Evolutionary conservation across 305 asterid species (phyloP).

Genomic region (Plantago lanceolata): DNA sequence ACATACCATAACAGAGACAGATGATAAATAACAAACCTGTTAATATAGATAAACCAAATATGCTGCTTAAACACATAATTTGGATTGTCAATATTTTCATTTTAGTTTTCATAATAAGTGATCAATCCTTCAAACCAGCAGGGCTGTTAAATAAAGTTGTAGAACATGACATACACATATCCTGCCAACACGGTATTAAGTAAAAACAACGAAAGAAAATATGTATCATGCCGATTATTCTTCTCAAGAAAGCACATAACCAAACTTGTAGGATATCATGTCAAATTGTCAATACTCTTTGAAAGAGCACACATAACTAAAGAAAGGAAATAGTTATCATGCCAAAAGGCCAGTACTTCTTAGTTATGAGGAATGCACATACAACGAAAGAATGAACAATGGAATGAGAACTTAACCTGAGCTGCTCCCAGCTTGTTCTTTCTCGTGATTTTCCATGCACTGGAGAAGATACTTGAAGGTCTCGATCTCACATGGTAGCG

Average conservation of each 20-base stretch:
- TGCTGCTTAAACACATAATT: not conserved
- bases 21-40: not conserved
- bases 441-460: constrained; percentile 38
- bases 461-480: constrained; percentile 54
- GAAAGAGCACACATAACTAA: too few species aligned
- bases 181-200: not conserved
- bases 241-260: too few species aligned
- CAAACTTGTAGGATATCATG: not conserved
- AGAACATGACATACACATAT: not conserved
- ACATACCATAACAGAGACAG: not conserved
- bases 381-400: not conserved
- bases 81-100: not conserved
- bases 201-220: too few species aligned
- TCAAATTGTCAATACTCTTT: not conserved
- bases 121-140: not conserved
- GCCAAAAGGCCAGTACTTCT: not conserved
- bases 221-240: too few species aligned
- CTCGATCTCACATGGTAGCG: constrained; percentile 64
- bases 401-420: constrained; percentile 20
- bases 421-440: constrained; percentile 23
- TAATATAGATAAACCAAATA: not conserved
- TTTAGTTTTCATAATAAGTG: not conserved
- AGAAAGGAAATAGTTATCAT: too few species aligned
- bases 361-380: too few species aligned
- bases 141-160: too few species aligned